Conservation (phyloP, 2,329 filamentous ascomycete genomes). For the Sporothrix euskadiensis region DNA sequence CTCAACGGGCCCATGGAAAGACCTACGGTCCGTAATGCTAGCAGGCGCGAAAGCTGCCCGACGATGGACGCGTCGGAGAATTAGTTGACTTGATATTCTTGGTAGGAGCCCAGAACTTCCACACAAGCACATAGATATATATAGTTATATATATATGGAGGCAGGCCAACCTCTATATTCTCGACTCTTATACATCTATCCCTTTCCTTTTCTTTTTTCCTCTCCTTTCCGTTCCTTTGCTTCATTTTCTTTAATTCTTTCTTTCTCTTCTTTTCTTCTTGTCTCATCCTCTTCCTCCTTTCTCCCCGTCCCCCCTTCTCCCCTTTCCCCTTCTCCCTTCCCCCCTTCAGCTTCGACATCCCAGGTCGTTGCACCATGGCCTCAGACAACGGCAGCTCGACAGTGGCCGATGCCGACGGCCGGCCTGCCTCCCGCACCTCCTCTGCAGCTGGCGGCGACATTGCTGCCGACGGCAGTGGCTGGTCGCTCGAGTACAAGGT, state of each 20-base stretch:
- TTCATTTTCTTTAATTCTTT: too few species aligned
- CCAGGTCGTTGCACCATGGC: conserved; percentile 12
- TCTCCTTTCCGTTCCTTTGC: too few species aligned
- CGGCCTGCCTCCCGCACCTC: neutral
- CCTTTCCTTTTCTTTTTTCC: too few species aligned
- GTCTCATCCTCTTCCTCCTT: too few species aligned
- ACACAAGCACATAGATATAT: neutral
- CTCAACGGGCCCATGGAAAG: neutral
- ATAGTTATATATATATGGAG: neutral
- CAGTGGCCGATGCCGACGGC: conserved; percentile 4
- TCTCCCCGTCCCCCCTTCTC: too few species aligned
- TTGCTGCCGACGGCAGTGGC: neutral
- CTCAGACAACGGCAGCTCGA: conserved; percentile 26
- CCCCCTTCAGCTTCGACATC: too few species aligned
- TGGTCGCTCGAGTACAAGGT: neutral
- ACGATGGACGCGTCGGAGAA: too few species aligned
- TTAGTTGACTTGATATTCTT: too few species aligned
- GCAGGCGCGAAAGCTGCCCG: neutral
- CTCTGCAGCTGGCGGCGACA: neutral
- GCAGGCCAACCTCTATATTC: neutral
- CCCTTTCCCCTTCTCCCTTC: too few species aligned
- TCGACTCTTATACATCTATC: neutral
- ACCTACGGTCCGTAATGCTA: neutral
- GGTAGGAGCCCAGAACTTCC: neutral
- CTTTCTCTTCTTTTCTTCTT: too few species aligned